Percentiles rank a stretch among this genome's conserved stretches.
phyloP scores from a whole-genome alignment of 1,284 basidiomycete genomes.

The Boletus subluridellus region DNA sequence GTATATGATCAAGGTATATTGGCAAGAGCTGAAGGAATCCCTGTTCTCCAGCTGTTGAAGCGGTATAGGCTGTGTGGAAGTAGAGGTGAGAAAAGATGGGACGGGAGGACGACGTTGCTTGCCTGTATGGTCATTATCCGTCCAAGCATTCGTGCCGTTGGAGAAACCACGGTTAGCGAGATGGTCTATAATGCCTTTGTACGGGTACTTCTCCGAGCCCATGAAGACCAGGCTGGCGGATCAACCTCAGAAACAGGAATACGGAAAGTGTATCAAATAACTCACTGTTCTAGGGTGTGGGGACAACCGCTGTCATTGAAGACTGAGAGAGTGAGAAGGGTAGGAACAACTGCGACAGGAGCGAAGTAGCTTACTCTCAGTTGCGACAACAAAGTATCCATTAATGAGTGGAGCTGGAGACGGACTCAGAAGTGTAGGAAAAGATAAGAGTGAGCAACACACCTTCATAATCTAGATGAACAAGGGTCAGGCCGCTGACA shows the following conservation, averaged over 20 bases:
- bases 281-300: constrained; percentile 90
- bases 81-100: not conserved
- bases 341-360: not conserved
- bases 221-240: constrained; percentile 78
- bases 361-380: constrained; percentile 68
- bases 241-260: constrained; percentile 7
- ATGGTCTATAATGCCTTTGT: constrained; percentile 95
- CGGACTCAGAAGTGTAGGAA: constrained; percentile 9
- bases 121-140: constrained; percentile 78
- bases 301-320: constrained; percentile 92
- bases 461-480: constrained; percentile 85
- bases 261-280: constrained; percentile 8
- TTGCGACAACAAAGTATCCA: constrained; percentile 89
- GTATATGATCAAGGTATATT: constrained; percentile 95
- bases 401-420: constrained; percentile 79
- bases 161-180: constrained; percentile 97
- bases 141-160: constrained; percentile 87
- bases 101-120: not conserved
- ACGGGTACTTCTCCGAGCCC: constrained; percentile 92
- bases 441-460: not conserved
- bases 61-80: constrained; percentile 70
- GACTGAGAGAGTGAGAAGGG: constrained; percentile 45
- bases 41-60: constrained; percentile 94
- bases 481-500: constrained; percentile 71
- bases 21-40: constrained; percentile 94